These are phyloP conservation scores for Oryza longistaminata DNA, from an alignment of 176 grass and related monocot species.

Conservation along the genomic window DNA sequence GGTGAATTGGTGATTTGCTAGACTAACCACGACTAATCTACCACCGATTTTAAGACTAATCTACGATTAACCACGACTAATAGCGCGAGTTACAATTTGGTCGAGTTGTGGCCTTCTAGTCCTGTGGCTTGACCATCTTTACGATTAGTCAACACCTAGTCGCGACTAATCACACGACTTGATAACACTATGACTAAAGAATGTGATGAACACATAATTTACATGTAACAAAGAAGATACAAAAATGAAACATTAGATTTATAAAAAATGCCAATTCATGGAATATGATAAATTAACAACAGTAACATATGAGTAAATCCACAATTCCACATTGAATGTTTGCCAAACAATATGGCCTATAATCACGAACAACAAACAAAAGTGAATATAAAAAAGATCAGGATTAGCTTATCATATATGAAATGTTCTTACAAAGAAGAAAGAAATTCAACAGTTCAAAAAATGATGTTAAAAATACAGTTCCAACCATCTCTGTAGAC, in stretches of 20 bases:
- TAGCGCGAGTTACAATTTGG: too few relatives aligned
- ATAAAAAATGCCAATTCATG: background rate
- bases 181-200: too few relatives aligned
- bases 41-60: too few relatives aligned
- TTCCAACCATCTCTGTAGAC: background rate
- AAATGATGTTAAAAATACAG: background rate
- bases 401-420: background rate
- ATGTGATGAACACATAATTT: background rate
- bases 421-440: background rate
- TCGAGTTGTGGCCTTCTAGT: too few relatives aligned
- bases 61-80: too few relatives aligned
- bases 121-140: too few relatives aligned
- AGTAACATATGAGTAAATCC: background rate
- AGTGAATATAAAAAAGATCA: background rate
- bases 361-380: background rate
- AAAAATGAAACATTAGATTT: background rate
- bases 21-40: too few relatives aligned
- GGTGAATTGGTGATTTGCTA: too few relatives aligned
- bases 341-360: background rate
- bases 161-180: too few relatives aligned
- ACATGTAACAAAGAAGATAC: background rate
- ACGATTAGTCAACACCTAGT: too few relatives aligned
- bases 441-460: background rate
- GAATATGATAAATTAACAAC: background rate
- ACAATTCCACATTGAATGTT: background rate